phyloP scores from a whole-genome alignment of 163 green algal genomes.

The Chlamydomonas reinhardtii region DNA sequence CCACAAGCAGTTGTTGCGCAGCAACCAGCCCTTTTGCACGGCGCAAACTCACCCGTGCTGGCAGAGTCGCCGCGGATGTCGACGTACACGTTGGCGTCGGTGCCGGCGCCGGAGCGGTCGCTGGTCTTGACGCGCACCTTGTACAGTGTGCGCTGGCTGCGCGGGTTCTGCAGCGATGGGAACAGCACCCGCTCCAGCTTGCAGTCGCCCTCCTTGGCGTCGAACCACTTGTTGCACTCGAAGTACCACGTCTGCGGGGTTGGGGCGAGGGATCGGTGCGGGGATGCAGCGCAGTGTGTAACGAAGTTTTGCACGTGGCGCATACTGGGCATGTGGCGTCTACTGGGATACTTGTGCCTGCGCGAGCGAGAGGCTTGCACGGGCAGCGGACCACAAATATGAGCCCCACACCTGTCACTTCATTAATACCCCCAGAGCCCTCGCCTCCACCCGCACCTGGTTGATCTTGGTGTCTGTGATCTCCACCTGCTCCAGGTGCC shows the following conservation, averaged over 20 bases:
- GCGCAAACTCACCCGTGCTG: constrained; percentile 16
- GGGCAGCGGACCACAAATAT: too few relatives aligned
- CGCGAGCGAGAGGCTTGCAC: too few relatives aligned
- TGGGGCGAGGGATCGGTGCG: neutral
- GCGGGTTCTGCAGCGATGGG: constrained; percentile 46
- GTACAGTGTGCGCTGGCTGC: constrained; percentile 47
- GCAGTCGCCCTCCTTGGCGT: constrained; percentile 44
- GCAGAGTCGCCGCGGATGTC: constrained; percentile 46
- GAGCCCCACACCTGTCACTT: too few relatives aligned
- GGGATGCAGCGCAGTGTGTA: too few relatives aligned
- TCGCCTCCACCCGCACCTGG: neutral
- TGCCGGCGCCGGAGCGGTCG: constrained; percentile 56
- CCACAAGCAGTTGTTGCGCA: too few relatives aligned
- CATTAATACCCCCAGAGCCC: too few relatives aligned
- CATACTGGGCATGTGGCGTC: too few relatives aligned
- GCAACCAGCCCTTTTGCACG: too few relatives aligned
- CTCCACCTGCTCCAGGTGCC: constrained; percentile 70
- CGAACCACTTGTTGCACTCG: constrained; percentile 67
- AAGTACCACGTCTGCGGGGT: constrained; percentile 64
- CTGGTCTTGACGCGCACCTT: constrained; percentile 56
- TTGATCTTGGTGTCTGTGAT: constrained; percentile 44
- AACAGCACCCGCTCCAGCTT: constrained; percentile 48
- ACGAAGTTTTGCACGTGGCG: too few relatives aligned
- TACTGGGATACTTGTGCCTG: too few relatives aligned
- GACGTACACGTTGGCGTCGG: constrained; percentile 59